Conservation (phyloP, 306 rosid genomes). For the Begonia masoniana region DNA sequence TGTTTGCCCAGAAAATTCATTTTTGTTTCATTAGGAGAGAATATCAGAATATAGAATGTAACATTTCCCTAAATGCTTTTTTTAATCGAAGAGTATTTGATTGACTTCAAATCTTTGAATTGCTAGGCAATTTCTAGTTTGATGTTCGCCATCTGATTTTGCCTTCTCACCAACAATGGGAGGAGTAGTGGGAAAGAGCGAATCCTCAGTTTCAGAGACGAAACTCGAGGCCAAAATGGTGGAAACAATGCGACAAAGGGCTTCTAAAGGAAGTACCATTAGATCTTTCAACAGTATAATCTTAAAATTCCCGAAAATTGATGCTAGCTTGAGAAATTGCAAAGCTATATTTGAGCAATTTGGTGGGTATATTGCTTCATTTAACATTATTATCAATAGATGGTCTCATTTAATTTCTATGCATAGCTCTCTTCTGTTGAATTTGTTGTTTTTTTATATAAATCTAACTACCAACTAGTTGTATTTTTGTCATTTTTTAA, state of each 20-base stretch:
- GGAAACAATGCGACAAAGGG: slow-evolving; percentile 61
- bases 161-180: slow-evolving; percentile 46
- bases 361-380: slow-evolving; percentile 32
- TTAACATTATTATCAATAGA: no score
- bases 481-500: no score
- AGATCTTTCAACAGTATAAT: slow-evolving; percentile 73
- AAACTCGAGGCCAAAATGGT: slow-evolving; percentile 77
- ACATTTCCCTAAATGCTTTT: no score
- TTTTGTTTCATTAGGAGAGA: no score
- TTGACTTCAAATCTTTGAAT: slow-evolving; percentile 1
- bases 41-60: no score
- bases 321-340: slow-evolving; percentile 77
- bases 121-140: slow-evolving; percentile 12
- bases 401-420: no score
- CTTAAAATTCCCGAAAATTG: slow-evolving; percentile 89
- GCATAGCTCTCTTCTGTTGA: no score
- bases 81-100: not conserved
- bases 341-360: slow-evolving; percentile 60
- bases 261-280: slow-evolving; percentile 44
- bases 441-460: no score
- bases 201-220: slow-evolving; percentile 38
- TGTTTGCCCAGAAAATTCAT: no score
- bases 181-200: slow-evolving; percentile 35
- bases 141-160: slow-evolving; percentile 11
- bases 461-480: no score